Conservation (phyloP, 768 basidiomycete genomes). For the Leccinum boreale region DNA sequence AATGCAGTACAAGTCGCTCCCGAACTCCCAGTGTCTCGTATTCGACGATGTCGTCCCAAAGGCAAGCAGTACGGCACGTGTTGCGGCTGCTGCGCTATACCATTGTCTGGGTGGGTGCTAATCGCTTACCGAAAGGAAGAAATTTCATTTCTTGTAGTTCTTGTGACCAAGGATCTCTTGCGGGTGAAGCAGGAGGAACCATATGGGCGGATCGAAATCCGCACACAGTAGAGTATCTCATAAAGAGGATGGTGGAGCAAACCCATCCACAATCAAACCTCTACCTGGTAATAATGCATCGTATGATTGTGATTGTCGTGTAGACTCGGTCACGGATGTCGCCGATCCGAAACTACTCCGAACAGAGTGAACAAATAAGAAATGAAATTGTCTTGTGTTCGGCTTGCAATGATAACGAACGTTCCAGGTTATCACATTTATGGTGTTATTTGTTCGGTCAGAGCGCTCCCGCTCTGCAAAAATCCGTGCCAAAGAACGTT, state of each 20-base stretch:
- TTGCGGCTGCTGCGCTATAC: slow-evolving; percentile 81
- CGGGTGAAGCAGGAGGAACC: slow-evolving; percentile 56
- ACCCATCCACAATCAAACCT: neutral
- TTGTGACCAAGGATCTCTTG: slow-evolving; percentile 73
- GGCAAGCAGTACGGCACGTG: slow-evolving; percentile 64
- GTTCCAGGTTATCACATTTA: neutral
- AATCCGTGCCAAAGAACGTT: neutral
- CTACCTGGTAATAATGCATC: no score
- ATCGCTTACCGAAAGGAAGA: neutral
- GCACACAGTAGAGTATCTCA: slow-evolving; percentile 29
- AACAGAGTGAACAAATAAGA: neutral
- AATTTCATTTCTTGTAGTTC: slow-evolving; percentile 42
- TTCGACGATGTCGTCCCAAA: slow-evolving; percentile 69
- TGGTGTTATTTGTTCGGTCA: neutral
- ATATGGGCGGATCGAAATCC: slow-evolving; percentile 52
- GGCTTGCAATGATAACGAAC: neutral
- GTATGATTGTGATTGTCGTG: no score
- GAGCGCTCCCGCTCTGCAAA: neutral
- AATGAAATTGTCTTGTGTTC: neutral
- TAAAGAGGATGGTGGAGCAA: neutral
- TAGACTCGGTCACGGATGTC: neutral
- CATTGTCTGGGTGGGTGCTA: slow-evolving; percentile 68
- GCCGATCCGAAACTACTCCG: slow-evolving; percentile 4
- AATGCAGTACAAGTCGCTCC: slow-evolving; percentile 67
- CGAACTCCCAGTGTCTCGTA: slow-evolving; percentile 44